Base-by-base conservation (phyloP, 495 filamentous ascomycete genomes). In the Penicillium ochrochloron region DNA sequence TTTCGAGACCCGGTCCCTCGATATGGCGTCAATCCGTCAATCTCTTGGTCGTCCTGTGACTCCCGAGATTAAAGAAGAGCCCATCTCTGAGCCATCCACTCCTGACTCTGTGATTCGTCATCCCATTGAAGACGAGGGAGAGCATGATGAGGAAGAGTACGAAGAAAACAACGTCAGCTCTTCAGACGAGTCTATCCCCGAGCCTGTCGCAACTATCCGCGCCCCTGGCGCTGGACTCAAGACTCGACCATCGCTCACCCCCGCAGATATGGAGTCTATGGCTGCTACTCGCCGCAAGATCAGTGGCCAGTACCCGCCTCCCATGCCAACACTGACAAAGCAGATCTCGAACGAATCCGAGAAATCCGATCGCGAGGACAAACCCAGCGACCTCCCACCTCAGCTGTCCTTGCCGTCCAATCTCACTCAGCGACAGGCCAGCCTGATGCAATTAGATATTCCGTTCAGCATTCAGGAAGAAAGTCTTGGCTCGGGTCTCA, bases 91-190 rank as follows among this genome's bases (percentile, higher is more conserved):
- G 57, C 90, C 91, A 2, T 88, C 90, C 39, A 97, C 94, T 3
- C 92, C 93, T 11, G 92, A 95, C 33, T 97, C 95, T n/a, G 93
- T 97, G 29, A 96, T 97, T 65, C 90, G 92, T 61, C 92, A 92
- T 66, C 86, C 92, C 21, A 68, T 82, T 25, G 76, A 79, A 39
- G 76, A 69, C n/a, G 70, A 80, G 5, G 65, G 35, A 19, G 31
- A 34, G 53, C n/a, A 75, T 2, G 65, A 39, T 12, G 31, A 56
- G 9, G 31, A 75, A 0, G 74, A 78, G 44, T 72, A 64, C 19
- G 70, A 80, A 8, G 65, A 68, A n/a, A 73, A 73, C 6, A 58
- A 55, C 0, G 75, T 73, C 5, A 71, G 67, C 19, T 76, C 76
- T 0, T 67, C 69, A 0, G 77, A 80, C 25, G 74, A 83, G 60